A percentile compares a stretch with the other conserved stretches of the same genome.
Conservation (phyloP, 352 stramenopile species). For the Lagenidium sp. region DNA sequence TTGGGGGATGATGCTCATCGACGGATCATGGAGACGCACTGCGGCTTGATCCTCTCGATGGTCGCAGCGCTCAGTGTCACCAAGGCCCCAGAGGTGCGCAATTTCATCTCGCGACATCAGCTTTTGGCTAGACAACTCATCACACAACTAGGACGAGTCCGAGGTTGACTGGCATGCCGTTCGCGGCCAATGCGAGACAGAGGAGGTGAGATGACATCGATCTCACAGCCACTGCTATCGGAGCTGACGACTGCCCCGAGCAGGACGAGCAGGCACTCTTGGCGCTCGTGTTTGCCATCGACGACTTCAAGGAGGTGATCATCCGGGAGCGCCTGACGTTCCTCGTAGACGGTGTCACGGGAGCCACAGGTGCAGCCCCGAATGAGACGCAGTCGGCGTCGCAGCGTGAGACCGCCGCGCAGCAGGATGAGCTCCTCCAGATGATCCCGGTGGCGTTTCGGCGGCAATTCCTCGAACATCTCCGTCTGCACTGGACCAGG, state of each 20-base stretch:
- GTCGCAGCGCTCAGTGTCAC: no score
- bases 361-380: slow-evolving; percentile 2
- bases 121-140: not conserved
- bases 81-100: no score
- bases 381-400: slow-evolving; percentile 7
- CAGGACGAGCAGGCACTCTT: slow-evolving; percentile 36
- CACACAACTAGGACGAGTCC: slow-evolving; percentile 2
- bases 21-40: slow-evolving; percentile 17
- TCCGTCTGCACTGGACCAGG: slow-evolving; percentile 15
- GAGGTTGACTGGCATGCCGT: slow-evolving; percentile 11
- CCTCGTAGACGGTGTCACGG: no score
- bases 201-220: slow-evolving; percentile 4
- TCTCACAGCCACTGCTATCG: no score
- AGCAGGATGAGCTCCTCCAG: slow-evolving; percentile 22
- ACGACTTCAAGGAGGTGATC: slow-evolving; percentile 29
- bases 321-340: slow-evolving; percentile 45
- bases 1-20: slow-evolving; percentile 15
- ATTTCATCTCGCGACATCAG: not conserved
- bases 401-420: slow-evolving; percentile 19
- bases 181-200: slow-evolving; percentile 1
- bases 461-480: slow-evolving; percentile 26
- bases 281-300: slow-evolving; percentile 22
- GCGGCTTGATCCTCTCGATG: slow-evolving; percentile 19
- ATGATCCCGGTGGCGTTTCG: slow-evolving; percentile 35
- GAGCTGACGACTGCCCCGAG: no score